Conservation (phyloP, 352 stramenopile genomes). For the Globisporangium nodosum region DNA sequence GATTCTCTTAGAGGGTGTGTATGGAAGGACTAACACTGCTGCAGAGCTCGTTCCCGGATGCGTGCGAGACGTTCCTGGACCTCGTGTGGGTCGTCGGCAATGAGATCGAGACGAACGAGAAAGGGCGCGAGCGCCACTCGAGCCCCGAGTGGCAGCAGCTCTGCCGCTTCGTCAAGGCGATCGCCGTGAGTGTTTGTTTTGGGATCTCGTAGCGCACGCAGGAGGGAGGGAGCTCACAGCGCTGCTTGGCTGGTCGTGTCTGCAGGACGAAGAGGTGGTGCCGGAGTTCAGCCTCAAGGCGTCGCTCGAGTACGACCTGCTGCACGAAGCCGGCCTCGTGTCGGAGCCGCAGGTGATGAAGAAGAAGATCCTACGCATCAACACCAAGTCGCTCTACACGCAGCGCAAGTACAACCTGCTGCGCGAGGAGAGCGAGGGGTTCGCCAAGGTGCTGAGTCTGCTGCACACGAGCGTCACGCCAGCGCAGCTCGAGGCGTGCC, state of each 20-base stretch:
- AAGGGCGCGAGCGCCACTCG: conserved; percentile 56
- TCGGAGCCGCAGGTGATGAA: conserved; percentile 40
- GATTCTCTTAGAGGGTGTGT: not conserved
- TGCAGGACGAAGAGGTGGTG: conserved; percentile 65
- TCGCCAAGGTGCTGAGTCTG: conserved; percentile 89
- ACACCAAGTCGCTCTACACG: conserved; percentile 90
- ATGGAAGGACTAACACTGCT: not conserved
- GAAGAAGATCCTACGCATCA: conserved; percentile 80
- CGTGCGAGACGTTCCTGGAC: conserved; percentile 58
- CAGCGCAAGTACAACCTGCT: conserved; percentile 97
- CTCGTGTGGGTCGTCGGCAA: conserved; percentile 72
- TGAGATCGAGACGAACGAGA: conserved; percentile 70
- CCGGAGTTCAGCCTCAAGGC: conserved; percentile 45
- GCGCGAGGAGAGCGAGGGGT: conserved; percentile 95
- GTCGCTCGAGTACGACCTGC: conserved; percentile 67
- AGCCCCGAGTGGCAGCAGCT: conserved; percentile 71
- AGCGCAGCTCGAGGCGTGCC: conserved; percentile 57
- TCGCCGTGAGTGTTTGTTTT: conserved; percentile 28
- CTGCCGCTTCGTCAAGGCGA: conserved; percentile 46
- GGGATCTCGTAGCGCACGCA: no score
- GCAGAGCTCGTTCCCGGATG: conserved; percentile 24
- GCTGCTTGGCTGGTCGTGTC: not conserved
- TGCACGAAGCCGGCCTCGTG: conserved; percentile 60
- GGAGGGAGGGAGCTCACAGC: not conserved
- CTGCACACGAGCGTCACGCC: conserved; percentile 67